These are phyloP conservation scores for Leccinum variicolor DNA, from an alignment of 768 basidiomycete species.

Conservation along the genomic window DNA sequence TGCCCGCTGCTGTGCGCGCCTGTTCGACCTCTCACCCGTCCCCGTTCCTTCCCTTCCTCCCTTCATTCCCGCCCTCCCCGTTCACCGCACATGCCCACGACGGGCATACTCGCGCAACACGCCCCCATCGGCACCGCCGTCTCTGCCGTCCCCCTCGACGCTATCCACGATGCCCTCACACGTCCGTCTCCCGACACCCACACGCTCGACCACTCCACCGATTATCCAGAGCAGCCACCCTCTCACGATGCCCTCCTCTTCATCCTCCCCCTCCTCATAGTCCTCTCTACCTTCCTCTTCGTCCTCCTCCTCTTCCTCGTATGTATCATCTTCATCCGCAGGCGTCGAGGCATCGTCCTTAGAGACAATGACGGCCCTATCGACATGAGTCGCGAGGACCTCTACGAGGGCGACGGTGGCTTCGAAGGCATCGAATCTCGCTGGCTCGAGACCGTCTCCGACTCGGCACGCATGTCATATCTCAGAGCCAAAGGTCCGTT, in stretches of 20 bases:
- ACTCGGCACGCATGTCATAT: constrained; percentile 67
- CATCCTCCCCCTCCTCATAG: constrained; percentile 90
- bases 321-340: constrained; percentile 81
- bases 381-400: constrained; percentile 89
- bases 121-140: background rate
- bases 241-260: constrained; percentile 71
- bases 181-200: constrained; percentile 3
- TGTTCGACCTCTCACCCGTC: background rate
- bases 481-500: constrained; percentile 80
- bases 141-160: constrained; percentile 4
- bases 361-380: constrained; percentile 89
- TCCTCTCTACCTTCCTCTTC: constrained; percentile 89
- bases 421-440: constrained; percentile 88
- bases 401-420: constrained; percentile 88
- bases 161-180: constrained; percentile 1
- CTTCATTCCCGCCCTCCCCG: background rate
- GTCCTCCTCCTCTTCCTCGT: constrained; percentile 89
- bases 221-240: constrained; percentile 24
- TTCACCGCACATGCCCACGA: constrained; percentile 1
- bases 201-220: constrained; percentile 4
- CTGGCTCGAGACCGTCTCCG: constrained; percentile 85
- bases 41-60: background rate
- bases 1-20: constrained; percentile 5
- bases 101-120: constrained; percentile 4
- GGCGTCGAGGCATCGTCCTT: constrained; percentile 72